Conservation (phyloP, 495 filamentous ascomycete genomes). For the Penicillium waksmanii region DNA sequence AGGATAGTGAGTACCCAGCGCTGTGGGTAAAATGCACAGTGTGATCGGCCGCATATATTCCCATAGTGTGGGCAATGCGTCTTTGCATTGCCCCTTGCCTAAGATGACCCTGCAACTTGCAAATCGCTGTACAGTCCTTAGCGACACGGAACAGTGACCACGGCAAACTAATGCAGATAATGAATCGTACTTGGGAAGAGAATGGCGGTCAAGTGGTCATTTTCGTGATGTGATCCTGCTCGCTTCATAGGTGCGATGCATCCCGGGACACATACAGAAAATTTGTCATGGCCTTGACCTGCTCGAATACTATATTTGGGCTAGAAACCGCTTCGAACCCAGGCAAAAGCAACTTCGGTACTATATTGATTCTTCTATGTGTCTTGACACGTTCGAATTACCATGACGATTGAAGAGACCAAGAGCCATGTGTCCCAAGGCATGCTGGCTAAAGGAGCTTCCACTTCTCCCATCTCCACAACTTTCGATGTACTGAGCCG, state of each 20-base stretch:
- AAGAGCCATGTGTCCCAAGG: background rate
- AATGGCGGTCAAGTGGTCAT: background rate
- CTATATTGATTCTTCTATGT: no score
- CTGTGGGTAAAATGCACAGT: no score
- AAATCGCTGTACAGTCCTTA: background rate
- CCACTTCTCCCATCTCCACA: background rate
- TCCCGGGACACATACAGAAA: background rate
- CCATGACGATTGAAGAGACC: background rate
- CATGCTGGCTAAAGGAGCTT: background rate
- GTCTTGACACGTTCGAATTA: background rate
- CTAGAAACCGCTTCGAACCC: background rate
- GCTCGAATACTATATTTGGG: background rate
- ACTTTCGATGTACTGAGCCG: constrained; percentile 1
- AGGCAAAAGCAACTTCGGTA: background rate
- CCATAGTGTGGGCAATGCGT: no score
- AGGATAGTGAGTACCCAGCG: no score
- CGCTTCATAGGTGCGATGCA: background rate
- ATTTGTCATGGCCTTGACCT: background rate
- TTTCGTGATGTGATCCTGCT: background rate
- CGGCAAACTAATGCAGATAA: background rate
- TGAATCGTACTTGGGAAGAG: background rate
- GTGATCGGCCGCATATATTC: no score
- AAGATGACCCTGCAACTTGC: background rate
- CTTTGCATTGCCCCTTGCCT: background rate
- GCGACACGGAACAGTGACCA: background rate